These are phyloP conservation scores for Arachis hypogaea DNA, from an alignment of 306 rosid species.

Conservation along the genomic window DNA sequence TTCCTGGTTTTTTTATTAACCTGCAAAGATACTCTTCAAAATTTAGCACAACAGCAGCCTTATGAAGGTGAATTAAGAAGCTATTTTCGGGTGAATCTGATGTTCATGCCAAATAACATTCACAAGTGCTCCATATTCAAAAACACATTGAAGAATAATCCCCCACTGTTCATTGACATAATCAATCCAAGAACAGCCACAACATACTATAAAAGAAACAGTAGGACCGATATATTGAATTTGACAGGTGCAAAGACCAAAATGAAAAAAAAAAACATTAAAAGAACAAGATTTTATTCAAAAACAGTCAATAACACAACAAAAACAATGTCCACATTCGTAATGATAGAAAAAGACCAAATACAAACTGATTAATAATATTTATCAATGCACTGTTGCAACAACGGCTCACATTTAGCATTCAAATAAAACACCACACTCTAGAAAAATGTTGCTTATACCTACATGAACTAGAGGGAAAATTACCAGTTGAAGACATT, in stretches of 20 bases:
- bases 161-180: background rate
- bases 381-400: background rate
- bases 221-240: background rate
- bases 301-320: background rate
- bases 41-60: slow-evolving; percentile 36
- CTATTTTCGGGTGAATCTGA: background rate
- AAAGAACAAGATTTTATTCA: background rate
- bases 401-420: too few species aligned
- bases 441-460: background rate
- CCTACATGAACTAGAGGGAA: background rate
- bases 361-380: background rate
- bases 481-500: slow-evolving; percentile 12
- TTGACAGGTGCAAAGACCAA: background rate
- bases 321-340: background rate
- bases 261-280: background rate
- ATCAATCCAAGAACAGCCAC: slow-evolving; percentile 1
- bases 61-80: slow-evolving; percentile 3
- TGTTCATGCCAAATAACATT: background rate
- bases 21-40: slow-evolving; percentile 52
- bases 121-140: background rate
- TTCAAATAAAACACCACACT: background rate
- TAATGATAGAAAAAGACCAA: background rate
- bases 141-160: slow-evolving; percentile 16
- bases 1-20: slow-evolving; percentile 89
- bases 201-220: background rate